Base-by-base conservation (phyloP, 257 asterid genomes). In the Fraxinus quadrangulata region DNA sequence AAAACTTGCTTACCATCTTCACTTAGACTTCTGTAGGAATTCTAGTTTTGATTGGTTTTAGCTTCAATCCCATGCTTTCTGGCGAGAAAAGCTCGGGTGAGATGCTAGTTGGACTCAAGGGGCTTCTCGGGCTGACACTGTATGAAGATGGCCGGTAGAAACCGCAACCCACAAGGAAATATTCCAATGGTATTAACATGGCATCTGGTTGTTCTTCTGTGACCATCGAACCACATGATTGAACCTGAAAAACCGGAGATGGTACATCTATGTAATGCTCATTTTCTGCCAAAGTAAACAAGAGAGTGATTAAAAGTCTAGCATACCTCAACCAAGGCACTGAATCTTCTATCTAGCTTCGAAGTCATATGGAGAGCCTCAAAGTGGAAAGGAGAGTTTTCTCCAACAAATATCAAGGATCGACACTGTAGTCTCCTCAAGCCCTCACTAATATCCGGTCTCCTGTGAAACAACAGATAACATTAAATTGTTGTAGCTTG, bases 151-250 rank as follows among this genome's bases (percentile, higher is more conserved):
- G 90, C 79, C 87, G 88, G 75, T 81, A 83, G 84, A 87, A 86
- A 68, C 97, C 94, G 30, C 65, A 85, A 3, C 94, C 92, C 94
- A 91, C 87, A 76, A 91, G 87, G 66, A 91, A 91, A 80, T 89
- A 91, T 76, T 91, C 97, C 10, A 91, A 75, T 2, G 97, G 97
- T 61, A 87, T 91, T 74, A 88, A 71, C 97, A 91, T 89, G 65
- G 93, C 93, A 17, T 91, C 89, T 0, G 97, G 97, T 78, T 89
- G 97, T 82, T 91, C 97, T 86, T 91, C 94, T 0, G 94, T 91
- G 2, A 91, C 93, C 83, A 89, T 79, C 12, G 97, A 89, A 37
- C 94, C 97, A 34, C 97, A 91, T 42, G 92, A 88, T 85, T 91
- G 92, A 68, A 89, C 97, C 94, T 91, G 78, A 16, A 21, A 19